Evolutionary conservation across 495 filamentous ascomycete species (phyloP), one percentile per base, ranked within the genome.

Genomic region (Sphaerosporella brunnea): DNA sequence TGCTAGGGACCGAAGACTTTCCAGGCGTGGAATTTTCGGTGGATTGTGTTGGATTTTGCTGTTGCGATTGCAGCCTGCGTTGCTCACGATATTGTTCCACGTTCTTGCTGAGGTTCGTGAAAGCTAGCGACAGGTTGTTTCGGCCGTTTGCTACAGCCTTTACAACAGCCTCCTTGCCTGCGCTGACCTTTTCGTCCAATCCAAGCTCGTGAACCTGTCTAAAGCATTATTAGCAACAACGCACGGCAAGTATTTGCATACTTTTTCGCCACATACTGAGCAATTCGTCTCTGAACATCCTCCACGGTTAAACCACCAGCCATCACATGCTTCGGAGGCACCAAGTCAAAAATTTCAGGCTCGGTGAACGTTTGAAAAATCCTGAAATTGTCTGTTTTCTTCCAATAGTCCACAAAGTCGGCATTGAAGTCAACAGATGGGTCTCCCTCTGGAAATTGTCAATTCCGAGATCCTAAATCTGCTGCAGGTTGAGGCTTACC

Each of bases 291-390:
- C 58, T 96, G 88, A 30, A 97, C 78, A 61, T 97, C 90, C 34
- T 97, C 90, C 53, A 97, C 86, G 0, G 82, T 83, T 32, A 97
- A 69, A 1, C 86, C 87, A n/a, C 90, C 92, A 9, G 88, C 86
- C 63, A 80, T 92, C 2, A 93, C 88, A 64, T 97, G 90, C 38
- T 74, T 77, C 3, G 90, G 90, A 48, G 93, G 84, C 15, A 90
- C 82, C 52, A 97, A 81, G 51, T 93, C 88, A 58, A 93, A 97
- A 3, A 96, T 67, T 54, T 94, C 80, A 13, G 79, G 78, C 53
- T 96, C 90, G 8, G 80, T 84, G 48, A 74, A 71, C 28, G 67
- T 66, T 45, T 83, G 65, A 68, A 88, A 97, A 28, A 96, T 73
- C 20, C 79, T 71, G 64, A 84, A 94, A 50, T 93, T 94, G 23